Evolutionary conservation across 192 early-diverging fungal genomes (phyloP), one percentile per base, ranked within the genome.

Genomic region (Rhizophagus prolifer): DNA sequence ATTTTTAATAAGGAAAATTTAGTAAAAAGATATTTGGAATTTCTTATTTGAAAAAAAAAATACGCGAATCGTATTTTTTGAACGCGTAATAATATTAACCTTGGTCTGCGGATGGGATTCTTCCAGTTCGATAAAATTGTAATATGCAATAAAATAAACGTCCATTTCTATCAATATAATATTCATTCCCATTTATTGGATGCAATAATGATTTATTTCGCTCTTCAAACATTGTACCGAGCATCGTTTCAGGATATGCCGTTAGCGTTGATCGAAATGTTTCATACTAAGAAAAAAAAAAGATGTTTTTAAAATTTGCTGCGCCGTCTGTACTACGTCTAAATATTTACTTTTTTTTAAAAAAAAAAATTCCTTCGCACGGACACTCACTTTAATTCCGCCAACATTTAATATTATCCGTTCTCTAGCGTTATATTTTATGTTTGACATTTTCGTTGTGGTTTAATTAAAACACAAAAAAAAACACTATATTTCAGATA

Each of bases 51-150:
- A n/a, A n/a, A n/a, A n/a, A n/a, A n/a, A 34, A 34, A 34, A 34
- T 34, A 34, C 10, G 19, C 6, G 16, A 34, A 66, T 19, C 8
- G 3, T 6, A 21, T n/a, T 38, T 4, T 21, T 21, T 2, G 26
- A 66, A 16, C 16, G 30, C 34, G 34, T 36, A 67, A 38, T 25
- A 28, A 31, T 36, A 58, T 1, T 28, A 36, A 74, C 72, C 54
- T 74, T 74, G 36, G 30, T 74, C 72, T 38, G 60, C n/a, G 0
- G 21, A 38, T 41, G 72, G 72, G 6, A 74, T 26, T 36, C 38
- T 74, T 31, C 72, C 58, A 1, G 58, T 74, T 61, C 72, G 54
- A 74, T 74, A 74, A 61, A 74, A 74, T 61, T 74, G 54, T 61
- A 74, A 41, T 36, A 74, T 61, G 25, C 12, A 74, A 36, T 60